Evolutionary conservation across 2,329 filamentous ascomycete genomes (phyloP).

Genomic region (Colletotrichum melonis): DNA sequence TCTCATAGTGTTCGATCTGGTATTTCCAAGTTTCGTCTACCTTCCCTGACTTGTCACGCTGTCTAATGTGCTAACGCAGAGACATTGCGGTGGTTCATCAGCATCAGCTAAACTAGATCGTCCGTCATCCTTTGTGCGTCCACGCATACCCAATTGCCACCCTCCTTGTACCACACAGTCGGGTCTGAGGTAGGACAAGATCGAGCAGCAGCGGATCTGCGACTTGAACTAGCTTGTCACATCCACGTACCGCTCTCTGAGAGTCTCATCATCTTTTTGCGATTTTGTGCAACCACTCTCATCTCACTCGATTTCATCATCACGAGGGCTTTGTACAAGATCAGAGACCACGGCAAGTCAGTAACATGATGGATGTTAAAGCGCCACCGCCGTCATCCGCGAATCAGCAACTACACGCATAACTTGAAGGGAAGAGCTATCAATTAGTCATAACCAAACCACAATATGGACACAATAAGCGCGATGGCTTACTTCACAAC

Average conservation of each 20-base stretch:
- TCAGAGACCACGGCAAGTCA: too few relatives aligned
- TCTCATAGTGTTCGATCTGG: too few relatives aligned
- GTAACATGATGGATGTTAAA: conserved; percentile 15
- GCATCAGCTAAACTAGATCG: not conserved
- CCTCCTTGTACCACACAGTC: not conserved
- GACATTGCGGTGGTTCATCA: not conserved
- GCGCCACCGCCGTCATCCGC: not conserved
- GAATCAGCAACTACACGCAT: not conserved
- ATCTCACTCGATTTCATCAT: too few relatives aligned
- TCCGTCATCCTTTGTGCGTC: not conserved
- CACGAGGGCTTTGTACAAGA: too few relatives aligned
- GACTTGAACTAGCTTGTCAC: not conserved
- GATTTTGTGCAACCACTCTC: not conserved
- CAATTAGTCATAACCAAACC: not conserved
- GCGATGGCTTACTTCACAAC: not conserved
- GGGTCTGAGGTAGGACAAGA: not conserved
- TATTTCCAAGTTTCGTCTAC: not conserved
- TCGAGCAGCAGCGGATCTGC: not conserved
- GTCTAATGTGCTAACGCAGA: too few relatives aligned
- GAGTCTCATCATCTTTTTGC: not conserved
- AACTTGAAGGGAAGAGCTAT: not conserved
- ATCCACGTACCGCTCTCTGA: not conserved
- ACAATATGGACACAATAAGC: not conserved
- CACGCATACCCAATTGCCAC: not conserved
- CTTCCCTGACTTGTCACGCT: too few relatives aligned